Evolutionary conservation across 352 stramenopile species (phyloP), one percentile per base, ranked within the genome.

Genomic region (Pythium vanterpoolii): DNA sequence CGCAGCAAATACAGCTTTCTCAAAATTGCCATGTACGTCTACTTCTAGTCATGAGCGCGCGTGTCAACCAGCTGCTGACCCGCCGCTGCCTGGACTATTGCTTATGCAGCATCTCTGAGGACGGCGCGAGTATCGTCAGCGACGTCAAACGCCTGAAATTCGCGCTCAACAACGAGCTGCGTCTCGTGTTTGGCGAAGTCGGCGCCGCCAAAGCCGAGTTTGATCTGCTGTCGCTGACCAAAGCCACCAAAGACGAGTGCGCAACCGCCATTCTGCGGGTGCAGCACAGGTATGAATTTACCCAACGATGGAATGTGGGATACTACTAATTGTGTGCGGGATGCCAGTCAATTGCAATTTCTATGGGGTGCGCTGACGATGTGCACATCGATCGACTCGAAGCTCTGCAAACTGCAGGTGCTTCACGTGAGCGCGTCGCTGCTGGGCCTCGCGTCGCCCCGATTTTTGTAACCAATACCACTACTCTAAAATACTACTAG

Each of bases 131-230:
- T 8, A 61, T 64, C 11, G 69, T 85, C 40, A 59, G 44, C 38
- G 83, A 90, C 51, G 47, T 72, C 38, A 90, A 89, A 64, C 73
- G 68, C 21, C 66, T 93, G 47, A 89, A 90, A 61, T 90, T 90
- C 56, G 68, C 70, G 21, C 51, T 93, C 45, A 75, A 88, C 67
- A 90, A 84, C 66, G 80, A 77, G 39, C 66, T 89, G 49, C 86
- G 85, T 60, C 73, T 69, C 8, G 76, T 82, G 14, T 90, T 90
- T 44, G 83, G 83, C 14, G 78, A 83, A 18, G 71, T 90, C 1
- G 83, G 77, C 10, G 76, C 76, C 47, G 75, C 79, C 0, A 69
- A 71, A 27, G 79, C 73, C 56, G 81, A 93, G 27, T 89, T 90
- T 27, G 80, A 90, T 69, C 52, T 93, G 30, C 52, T 93, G 4